Evolutionary conservation across 345 rosid genomes (phyloP), one percentile per base, ranked within the genome.

Genomic region (Populus tremula): DNA sequence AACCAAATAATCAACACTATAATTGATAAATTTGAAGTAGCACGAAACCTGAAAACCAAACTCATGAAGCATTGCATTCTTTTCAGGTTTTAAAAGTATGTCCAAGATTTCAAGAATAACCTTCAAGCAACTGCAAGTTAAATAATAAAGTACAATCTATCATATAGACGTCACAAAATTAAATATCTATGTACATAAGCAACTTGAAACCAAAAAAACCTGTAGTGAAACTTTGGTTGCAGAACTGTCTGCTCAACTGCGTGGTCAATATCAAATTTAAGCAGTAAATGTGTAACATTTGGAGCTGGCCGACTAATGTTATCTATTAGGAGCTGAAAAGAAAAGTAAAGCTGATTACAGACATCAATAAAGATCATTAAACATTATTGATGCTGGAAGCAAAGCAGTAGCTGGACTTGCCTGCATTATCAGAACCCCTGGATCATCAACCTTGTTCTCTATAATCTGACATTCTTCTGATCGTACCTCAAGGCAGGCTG

Each of bases 181-280:
- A 31, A 33, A 54, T 29, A 69, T 47, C 23, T 70, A 69, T 23
- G 39, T 36, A 18, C 8, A 20, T 33, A 54, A 31, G 71, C 25
- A 78, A 75, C 61, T 25, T 67, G 63, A 41, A 59, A 79, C 53
- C 17, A 77, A 61, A 72, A 76, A 85, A 77, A 94, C 97, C 98
- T 94, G 97, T 89, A 95, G 82, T 92, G 94, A 82, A 90, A 93
- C 85, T 92, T 95, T 53, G 99, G 98, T 87, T 93, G 98, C 78
- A 95, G 84, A 83, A 89, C 78, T 77, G 98, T 90, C 80, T 84
- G 90, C 79, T 93, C 99, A 70, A 95, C 85, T 6, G 94, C 83
- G 31, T 88, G 78, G 65, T 93, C 97, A 74, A 93, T 87, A 77
- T 95, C 96, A 89, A 91, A 95, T 81, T 92, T 93, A 39, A 95